These are phyloP conservation scores for Leishmania major DNA, from an alignment of 208 protist species.

Conservation along the genomic window DNA sequence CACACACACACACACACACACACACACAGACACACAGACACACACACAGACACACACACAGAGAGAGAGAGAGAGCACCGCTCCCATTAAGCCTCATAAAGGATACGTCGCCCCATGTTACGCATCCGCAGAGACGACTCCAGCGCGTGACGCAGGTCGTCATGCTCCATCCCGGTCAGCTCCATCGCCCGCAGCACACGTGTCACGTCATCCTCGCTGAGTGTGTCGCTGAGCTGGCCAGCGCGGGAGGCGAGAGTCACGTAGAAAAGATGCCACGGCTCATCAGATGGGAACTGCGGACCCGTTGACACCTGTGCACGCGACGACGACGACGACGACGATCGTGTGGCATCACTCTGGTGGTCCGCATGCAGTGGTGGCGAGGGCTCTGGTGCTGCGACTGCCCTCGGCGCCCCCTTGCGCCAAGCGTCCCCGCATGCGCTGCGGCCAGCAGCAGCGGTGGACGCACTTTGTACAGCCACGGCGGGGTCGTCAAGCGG, in stretches of 20 bases:
- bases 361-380: background rate
- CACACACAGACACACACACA: background rate
- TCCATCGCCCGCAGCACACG: slow-evolving; percentile 66
- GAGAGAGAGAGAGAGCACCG: no score
- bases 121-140: slow-evolving; percentile 69
- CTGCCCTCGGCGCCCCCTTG: background rate
- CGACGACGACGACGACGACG: background rate
- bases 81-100: slow-evolving; percentile 21
- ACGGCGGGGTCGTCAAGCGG: background rate
- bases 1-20: background rate
- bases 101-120: slow-evolving; percentile 28
- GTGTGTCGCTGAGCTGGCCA: slow-evolving; percentile 49
- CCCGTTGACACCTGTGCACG: background rate
- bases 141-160: slow-evolving; percentile 51
- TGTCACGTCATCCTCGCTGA: slow-evolving; percentile 57
- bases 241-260: slow-evolving; percentile 57
- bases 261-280: slow-evolving; percentile 40
- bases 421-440: background rate
- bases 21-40: no score
- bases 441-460: background rate
- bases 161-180: slow-evolving; percentile 55
- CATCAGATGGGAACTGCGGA: background rate
- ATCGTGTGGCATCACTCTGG: background rate
- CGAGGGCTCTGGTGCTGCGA: background rate
- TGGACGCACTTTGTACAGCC: slow-evolving; percentile 15